phyloP scores from a whole-genome alignment of 2,329 filamentous ascomycete species.

The Talaromyces amestolkiae region DNA sequence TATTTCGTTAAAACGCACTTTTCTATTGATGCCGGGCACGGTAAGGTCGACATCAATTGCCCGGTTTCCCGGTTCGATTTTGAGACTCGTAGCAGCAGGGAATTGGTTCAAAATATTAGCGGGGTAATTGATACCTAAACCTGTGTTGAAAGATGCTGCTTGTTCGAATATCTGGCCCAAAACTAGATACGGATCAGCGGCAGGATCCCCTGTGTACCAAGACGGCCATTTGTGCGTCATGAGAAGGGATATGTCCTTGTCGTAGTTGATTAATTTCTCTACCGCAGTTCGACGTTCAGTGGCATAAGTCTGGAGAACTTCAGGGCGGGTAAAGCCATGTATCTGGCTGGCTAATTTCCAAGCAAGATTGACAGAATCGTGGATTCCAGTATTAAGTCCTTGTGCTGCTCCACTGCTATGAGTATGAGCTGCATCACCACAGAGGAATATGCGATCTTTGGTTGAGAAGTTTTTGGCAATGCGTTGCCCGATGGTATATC shows the following conservation, averaged over 20 bases:
- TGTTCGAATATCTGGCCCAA: constrained; percentile 24
- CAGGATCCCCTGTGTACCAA: constrained; percentile 31
- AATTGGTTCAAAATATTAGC: constrained; percentile 19
- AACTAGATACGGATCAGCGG: constrained; percentile 25
- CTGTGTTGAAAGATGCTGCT: constrained; percentile 27
- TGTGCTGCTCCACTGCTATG: constrained; percentile 22
- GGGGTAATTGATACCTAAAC: constrained; percentile 25
- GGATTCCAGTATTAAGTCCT: constrained; percentile 42
- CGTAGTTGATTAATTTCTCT: constrained; percentile 32
- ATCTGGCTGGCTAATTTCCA: constrained; percentile 51
- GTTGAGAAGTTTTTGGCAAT: constrained; percentile 39
- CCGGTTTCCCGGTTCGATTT: constrained; percentile 26
- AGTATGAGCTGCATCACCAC: constrained; percentile 22
- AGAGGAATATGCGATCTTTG: constrained; percentile 30
- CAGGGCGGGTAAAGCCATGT: constrained; percentile 43
- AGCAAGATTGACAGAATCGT: constrained; percentile 57
- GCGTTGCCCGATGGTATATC: constrained; percentile 46
- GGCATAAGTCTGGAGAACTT: constrained; percentile 31
- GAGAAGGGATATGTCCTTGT: constrained; percentile 20
- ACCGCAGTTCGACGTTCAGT: constrained; percentile 32
- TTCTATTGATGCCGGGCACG: constrained; percentile 25
- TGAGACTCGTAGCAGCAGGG: constrained; percentile 26
- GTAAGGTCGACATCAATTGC: constrained; percentile 26
- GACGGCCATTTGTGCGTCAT: constrained; percentile 32
- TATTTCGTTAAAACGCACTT: constrained; percentile 24